Base-by-base conservation (phyloP, 2,329 filamentous ascomycete genomes). In the Cladosporium sp. region DNA sequence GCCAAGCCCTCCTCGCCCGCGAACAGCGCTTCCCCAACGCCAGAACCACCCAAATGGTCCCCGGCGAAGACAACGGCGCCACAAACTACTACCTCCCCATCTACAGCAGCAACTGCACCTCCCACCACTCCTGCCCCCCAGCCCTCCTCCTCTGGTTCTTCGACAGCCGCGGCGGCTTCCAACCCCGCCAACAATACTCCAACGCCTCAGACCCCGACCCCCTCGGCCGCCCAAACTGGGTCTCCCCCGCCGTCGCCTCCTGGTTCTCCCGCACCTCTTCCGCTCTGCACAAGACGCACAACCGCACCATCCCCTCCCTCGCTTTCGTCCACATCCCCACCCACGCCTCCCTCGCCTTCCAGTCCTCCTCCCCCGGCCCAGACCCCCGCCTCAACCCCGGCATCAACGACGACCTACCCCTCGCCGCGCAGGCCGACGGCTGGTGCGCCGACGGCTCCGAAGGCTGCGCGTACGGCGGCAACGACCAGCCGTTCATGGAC, bases 101-200 rank as follows among this genome's bases (percentile, higher is more conserved):
- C 2, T 80, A 77, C 59, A 77, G 77, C 60, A 72, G 74, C 54
- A 51, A 60, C 4, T 59, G 62, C 13, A 44, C 31, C 9, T 45
- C 53, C 43, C 16, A 52, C 54, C 9, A 46, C 43, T 1, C 32
- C 32, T 50, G 45, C n/a, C 40, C 45, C 1, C 77, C 80, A 6
- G 59, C 62, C 7, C 60, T 75, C 7, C 61, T 89, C 0, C 70
- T 89, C 1, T 89, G 84, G 83, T 88, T 88, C 69, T 87, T 89
- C 60, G 86, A 89, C 61, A 80, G 75, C 52, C 74, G 79, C 13
- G 83, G 84, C 34, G 83, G 83, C 7, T 71, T 72, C 48, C 70
- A 73, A 45, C 81, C 76, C 59, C 75, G 71, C 43, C 57, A 76
- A 16, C 53, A 64, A 28, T 46, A 58, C 3, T 19, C 54, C 5